Conservation (phyloP, 768 basidiomycete species). For the Pleurotus tuber-regium region DNA sequence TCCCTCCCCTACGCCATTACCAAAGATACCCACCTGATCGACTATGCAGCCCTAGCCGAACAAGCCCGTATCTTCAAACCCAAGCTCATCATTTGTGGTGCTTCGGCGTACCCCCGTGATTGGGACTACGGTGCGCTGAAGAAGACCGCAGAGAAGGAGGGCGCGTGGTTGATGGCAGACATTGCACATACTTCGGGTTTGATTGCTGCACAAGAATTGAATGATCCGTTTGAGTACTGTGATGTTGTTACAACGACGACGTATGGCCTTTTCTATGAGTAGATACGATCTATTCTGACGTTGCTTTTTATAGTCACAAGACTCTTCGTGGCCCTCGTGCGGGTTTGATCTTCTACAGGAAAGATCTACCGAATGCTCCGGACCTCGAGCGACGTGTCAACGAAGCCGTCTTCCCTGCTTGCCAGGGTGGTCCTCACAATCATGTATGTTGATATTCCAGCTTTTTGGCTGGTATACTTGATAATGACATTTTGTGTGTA, state of each 20-base stretch:
- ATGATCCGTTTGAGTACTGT: conserved; percentile 92
- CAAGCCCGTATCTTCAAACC: conserved; percentile 97
- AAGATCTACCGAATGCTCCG: conserved; percentile 73
- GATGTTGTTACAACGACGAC: conserved; percentile 99
- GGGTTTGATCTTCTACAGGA: conserved; percentile 98
- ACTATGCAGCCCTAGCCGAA: conserved; percentile 75
- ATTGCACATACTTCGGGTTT: conserved; percentile 98
- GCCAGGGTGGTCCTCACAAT: conserved; percentile 99
- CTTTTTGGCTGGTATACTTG: not conserved
- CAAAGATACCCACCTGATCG: conserved; percentile 82
- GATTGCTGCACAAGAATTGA: conserved; percentile 87
- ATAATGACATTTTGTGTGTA: conserved; percentile 22
- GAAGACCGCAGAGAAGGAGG: conserved; percentile 80
- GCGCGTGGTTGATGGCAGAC: conserved; percentile 92
- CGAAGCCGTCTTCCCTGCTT: conserved; percentile 98
- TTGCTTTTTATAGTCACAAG: conserved; percentile 69
- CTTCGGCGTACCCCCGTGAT: conserved; percentile 97
- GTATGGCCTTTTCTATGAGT: conserved; percentile 36
- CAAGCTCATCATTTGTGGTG: conserved; percentile 93
- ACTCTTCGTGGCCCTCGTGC: conserved; percentile 98
- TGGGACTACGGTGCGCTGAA: conserved; percentile 92
- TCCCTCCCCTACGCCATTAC: conserved; percentile 91
- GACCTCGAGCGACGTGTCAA: conserved; percentile 98
- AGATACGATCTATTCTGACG: conserved; percentile 8
- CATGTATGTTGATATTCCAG: conserved; percentile 50